Base-by-base conservation (phyloP, 192 early-diverging fungal species). In the Pilobolus umbonatus region DNA sequence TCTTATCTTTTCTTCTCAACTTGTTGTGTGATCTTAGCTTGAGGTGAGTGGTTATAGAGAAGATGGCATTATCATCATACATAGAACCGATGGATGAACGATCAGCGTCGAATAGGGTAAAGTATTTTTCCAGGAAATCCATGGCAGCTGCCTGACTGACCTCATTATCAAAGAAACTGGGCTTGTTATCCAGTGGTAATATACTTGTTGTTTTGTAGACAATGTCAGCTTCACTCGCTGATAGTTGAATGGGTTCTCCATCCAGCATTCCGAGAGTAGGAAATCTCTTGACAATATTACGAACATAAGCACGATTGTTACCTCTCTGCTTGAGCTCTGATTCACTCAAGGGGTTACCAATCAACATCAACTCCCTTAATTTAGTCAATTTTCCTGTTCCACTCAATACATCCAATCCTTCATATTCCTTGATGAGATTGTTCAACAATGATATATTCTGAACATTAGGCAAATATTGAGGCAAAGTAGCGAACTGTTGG, bases 371-470 rank as follows among this genome's bases (percentile, higher is more conserved):
- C 48, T 79, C 77, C 15, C 64, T 29, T 14, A 79, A 51, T 2
- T 63, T 44, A 3, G 55, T 57, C 14, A 79, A 56, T 26, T 75
- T 75, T 30, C 59, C 57, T 1, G 69, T 61, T 7, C 64, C 64
- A 49, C 56, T 59, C 35, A 79, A 42, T 17, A 62, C 60, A 31
- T 74, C 71, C 17, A 79, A 55, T 24, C 65, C 72, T 38, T 55
- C 73, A 46, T 57, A 72, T 12, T 39, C 42, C 11, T 40, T 34
- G 25, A 79, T 73, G 2, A 62, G 26, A 34, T 79, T 79, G 26
- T 64, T 58, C 53, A 69, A 62, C 21, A 79, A 54, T 14, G 77
- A 79, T 1, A 79, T 42, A 12, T 79, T 74, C 17, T 67, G 68
- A 11, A 79, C 35, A 34, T 73, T 64, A 2, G 77, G 77, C 4